phyloP scores from a whole-genome alignment of 768 basidiomycete genomes.

The Epithele typhae region DNA sequence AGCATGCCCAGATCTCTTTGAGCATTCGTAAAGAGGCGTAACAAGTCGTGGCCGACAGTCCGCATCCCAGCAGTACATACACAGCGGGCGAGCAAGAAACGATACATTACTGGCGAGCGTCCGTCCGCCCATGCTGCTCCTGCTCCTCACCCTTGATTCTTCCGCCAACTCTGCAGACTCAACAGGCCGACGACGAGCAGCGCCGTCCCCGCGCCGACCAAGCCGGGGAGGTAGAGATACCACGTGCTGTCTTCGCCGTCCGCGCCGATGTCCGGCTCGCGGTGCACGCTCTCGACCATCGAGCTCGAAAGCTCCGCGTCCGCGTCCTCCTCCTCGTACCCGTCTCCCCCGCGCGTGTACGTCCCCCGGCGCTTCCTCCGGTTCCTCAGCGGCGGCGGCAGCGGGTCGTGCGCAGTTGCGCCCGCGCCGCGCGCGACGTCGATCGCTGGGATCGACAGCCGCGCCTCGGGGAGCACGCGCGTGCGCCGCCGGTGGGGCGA shows the following conservation, averaged over 20 bases:
- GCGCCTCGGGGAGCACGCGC: not conserved
- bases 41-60: too few relatives aligned
- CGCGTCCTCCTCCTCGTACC: constrained; percentile 31
- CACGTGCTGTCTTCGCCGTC: constrained; percentile 69
- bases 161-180: constrained; percentile 55
- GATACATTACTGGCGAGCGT: too few relatives aligned
- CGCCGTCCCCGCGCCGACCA: constrained; percentile 84
- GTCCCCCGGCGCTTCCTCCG: constrained; percentile 14
- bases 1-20: too few relatives aligned
- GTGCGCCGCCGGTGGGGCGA: not conserved
- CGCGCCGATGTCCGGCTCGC: constrained; percentile 31
- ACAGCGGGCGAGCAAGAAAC: too few relatives aligned
- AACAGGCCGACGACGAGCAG: constrained; percentile 73
- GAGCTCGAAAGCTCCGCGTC: constrained; percentile 33
- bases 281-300: constrained; percentile 50
- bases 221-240: constrained; percentile 75
- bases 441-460: constrained; percentile 64
- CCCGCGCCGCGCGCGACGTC: constrained; percentile 33
- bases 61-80: too few relatives aligned
- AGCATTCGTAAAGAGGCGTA: too few relatives aligned
- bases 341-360: constrained; percentile 5
- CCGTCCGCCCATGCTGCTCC: not conserved
- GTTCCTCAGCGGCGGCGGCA: constrained; percentile 16
- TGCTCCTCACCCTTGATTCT: constrained; percentile 24
- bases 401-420: constrained; percentile 15